A percentile compares a stretch with the other conserved stretches of the same genome.
phyloP scores from a whole-genome alignment of 106 monocot species.

The Cymbidium sinense region DNA sequence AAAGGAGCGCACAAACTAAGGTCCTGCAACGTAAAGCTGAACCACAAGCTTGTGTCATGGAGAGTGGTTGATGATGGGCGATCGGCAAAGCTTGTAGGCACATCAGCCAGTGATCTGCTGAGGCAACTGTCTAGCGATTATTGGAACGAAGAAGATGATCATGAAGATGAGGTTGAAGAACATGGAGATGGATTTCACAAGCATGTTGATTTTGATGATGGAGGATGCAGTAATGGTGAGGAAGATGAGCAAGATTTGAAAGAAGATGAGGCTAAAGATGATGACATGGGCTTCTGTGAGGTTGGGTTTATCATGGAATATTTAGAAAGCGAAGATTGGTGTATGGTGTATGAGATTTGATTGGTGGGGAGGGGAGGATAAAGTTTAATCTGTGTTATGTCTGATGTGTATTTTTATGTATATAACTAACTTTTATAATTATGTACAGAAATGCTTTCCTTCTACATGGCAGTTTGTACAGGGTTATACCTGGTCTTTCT shows the following conservation, averaged over 20 bases:
- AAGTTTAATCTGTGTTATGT: background rate
- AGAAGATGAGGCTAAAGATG: conserved; percentile 15
- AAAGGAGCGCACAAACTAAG: conserved; percentile 59
- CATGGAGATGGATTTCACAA: background rate
- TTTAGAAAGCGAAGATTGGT: conserved; percentile 69
- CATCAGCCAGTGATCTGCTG: conserved; percentile 38
- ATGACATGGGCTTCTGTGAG: conserved; percentile 52
- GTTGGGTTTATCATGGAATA: conserved; percentile 49
- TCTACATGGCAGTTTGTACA: background rate
- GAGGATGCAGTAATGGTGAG: conserved; percentile 6
- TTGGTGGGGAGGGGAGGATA: no score
- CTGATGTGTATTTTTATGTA: background rate
- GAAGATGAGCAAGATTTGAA: conserved; percentile 4
- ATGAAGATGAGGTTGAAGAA: conserved; percentile 14
- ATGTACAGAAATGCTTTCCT: background rate
- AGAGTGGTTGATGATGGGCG: conserved; percentile 23
- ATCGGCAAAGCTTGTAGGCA: conserved; percentile 12
- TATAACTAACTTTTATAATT: background rate
- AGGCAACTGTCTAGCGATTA: conserved; percentile 18
- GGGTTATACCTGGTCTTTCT: no score
- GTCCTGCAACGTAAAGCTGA: conserved; percentile 42
- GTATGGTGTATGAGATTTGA: conserved; percentile 51
- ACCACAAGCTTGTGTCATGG: conserved; percentile 60
- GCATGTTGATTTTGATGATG: background rate
- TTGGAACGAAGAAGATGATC: conserved; percentile 6